phyloP scores from a whole-genome alignment of 225 moss, liverwort and hornwort species.

The Pseudoscleropodium purum region DNA sequence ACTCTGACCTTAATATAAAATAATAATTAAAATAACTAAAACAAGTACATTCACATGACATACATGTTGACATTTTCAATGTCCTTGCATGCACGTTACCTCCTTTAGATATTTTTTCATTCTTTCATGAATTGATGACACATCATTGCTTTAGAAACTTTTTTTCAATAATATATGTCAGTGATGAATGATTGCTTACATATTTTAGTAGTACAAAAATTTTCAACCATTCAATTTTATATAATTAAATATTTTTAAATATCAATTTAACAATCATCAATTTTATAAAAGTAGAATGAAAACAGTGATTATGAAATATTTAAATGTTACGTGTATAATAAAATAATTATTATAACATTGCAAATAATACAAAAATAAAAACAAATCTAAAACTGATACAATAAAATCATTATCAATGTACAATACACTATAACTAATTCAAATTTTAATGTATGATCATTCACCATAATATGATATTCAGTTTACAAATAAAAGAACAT shows the following conservation, averaged over 20 bases:
- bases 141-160: accelerated
- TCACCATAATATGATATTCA: accelerated
- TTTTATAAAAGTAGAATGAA: neutral
- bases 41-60: accelerated
- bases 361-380: neutral
- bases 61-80: accelerated
- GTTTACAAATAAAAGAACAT: accelerated
- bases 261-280: too few relatives aligned
- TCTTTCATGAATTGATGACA: neutral
- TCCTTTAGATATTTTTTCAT: accelerated
- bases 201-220: accelerated
- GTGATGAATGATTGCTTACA: accelerated
- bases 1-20: neutral
- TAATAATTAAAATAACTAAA: accelerated
- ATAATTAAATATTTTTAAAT: too few relatives aligned
- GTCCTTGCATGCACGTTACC: accelerated
- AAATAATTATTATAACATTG: too few relatives aligned
- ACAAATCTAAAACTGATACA: too few relatives aligned
- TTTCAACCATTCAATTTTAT: neutral
- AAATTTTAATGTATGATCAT: too few relatives aligned
- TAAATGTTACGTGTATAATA: accelerated
- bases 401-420: too few relatives aligned
- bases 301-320: neutral
- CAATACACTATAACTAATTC: accelerated
- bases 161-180: accelerated